Percentiles rank a stretch among this genome's conserved stretches.
phyloP scores from a whole-genome alignment of 805 yeast genomes.

The Nakazawaea populi region DNA sequence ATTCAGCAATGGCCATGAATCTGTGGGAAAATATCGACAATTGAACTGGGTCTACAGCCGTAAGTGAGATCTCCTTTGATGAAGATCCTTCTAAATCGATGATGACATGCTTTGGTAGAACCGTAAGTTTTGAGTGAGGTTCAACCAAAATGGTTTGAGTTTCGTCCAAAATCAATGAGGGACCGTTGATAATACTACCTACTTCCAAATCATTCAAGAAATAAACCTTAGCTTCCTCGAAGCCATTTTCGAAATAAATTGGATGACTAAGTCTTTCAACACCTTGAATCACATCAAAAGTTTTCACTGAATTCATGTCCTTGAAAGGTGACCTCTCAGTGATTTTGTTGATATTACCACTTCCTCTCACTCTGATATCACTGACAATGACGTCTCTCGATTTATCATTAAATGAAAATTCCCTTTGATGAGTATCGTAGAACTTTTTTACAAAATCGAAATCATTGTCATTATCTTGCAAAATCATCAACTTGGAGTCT shows the following conservation, averaged over 20 bases:
- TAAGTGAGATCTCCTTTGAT: constrained; percentile 21
- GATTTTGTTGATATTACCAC: constrained; percentile 34
- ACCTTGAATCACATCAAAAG: constrained; percentile 16
- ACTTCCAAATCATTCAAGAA: constrained; percentile 20
- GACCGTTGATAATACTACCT: constrained; percentile 27
- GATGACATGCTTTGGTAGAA: constrained; percentile 29
- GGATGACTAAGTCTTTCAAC: constrained; percentile 16
- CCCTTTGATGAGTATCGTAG: constrained; percentile 49
- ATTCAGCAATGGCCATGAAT: constrained; percentile 46
- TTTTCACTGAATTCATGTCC: constrained; percentile 12
- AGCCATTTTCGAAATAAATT: constrained; percentile 22
- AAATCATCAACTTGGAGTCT: constrained; percentile 69
- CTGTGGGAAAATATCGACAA: constrained; percentile 38
- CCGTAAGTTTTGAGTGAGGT: constrained; percentile 26
- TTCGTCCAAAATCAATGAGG: constrained; percentile 28
- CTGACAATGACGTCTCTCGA: constrained; percentile 56
- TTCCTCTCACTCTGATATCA: constrained; percentile 56
- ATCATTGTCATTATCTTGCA: constrained; percentile 18
- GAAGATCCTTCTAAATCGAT: constrained; percentile 18
- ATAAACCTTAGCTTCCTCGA: constrained; percentile 22
- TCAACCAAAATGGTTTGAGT: constrained; percentile 32
- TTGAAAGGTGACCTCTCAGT: constrained; percentile 21
- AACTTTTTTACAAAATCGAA: constrained; percentile 38
- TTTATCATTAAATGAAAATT: constrained; percentile 58
- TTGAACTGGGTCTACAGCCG: constrained; percentile 37